Evolutionary conservation across 1,284 basidiomycete genomes (phyloP).

Genomic region (Ceratobasidium papillatum): DNA sequence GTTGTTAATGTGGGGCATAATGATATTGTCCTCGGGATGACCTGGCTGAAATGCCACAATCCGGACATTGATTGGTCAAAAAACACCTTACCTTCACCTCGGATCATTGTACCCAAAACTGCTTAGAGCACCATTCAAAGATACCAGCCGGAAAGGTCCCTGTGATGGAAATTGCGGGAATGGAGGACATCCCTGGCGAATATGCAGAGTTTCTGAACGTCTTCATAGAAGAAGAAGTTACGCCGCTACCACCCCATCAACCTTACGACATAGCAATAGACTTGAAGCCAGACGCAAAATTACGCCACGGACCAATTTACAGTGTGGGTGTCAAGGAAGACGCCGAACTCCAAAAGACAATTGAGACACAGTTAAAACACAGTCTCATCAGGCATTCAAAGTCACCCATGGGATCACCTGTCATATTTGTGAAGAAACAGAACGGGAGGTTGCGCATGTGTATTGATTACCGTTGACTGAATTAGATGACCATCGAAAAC

Average conservation of each 20-base stretch:
- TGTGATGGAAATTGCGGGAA: no score
- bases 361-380: not conserved
- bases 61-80: no score
- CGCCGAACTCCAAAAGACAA: not conserved
- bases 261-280: not conserved
- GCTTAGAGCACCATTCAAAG: no score
- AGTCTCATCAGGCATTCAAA: not conserved
- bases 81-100: no score
- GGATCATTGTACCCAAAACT: no score
- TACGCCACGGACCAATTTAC: not conserved
- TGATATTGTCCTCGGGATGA: no score
- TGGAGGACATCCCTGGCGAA: no score
- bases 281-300: not conserved
- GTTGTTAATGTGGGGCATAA: no score
- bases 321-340: not conserved
- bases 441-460: conserved; percentile 6
- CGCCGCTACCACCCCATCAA: not conserved
- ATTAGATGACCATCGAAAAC: conserved; percentile 29
- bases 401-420: not conserved
- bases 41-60: no score
- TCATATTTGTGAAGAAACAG: conserved; percentile 31
- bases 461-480: conserved; percentile 24
- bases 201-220: no score
- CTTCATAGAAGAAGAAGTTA: conserved; percentile 3
- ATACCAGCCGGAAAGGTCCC: no score